Evolutionary conservation across 2,329 filamentous ascomycete species (phyloP), one percentile per base, ranked within the genome.

Genomic region (Nothophoma quercina): DNA sequence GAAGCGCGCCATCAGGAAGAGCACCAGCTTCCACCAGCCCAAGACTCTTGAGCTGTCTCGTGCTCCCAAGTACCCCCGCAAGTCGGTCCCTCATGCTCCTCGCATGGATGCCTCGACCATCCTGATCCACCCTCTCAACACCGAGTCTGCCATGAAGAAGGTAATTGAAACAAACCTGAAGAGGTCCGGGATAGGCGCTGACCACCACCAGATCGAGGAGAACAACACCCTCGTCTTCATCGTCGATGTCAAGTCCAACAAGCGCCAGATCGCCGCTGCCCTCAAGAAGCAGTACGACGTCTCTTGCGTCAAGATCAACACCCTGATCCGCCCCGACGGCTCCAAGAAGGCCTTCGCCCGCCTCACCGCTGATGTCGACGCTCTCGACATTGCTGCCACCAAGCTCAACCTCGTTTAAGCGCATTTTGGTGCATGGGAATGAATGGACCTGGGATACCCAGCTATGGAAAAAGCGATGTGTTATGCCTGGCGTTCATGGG

Each of bases 231-330:
- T 99, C 45, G 91, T 96, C 77, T 97, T 97, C 86, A 96, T 96
- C 71, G 91, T 96, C 76, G 90, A 97, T 71, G 83, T 93, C 80
- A 76, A 76, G 72, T 88, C 93, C 80, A 99, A 99, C 88, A 99
- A 99, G 91, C 88, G 92, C 78, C 95, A 99, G 85, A 99, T 99
- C 84, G 97, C 97, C 87, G 85, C 87, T 74, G 90, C 93, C 62
- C 84, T 99, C 69, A 99, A 98, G 92, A 96, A 95, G 88, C 89
- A 98, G 69, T 99, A 99, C 81, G 95, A 98, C 79, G 95, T 99
- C 68, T 93, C 97, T 77, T 90, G 87, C 71, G 84, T 98, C 83
- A 98, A 98, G 90, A 92, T 99, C 85, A 99, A 99, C 88, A 99
- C 95, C 70, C 87, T 99, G 70, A 93, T 99, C 85, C 90, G 93